Base-by-base conservation (phyloP, 495 filamentous ascomycete species). In the Penicillium steckii region DNA sequence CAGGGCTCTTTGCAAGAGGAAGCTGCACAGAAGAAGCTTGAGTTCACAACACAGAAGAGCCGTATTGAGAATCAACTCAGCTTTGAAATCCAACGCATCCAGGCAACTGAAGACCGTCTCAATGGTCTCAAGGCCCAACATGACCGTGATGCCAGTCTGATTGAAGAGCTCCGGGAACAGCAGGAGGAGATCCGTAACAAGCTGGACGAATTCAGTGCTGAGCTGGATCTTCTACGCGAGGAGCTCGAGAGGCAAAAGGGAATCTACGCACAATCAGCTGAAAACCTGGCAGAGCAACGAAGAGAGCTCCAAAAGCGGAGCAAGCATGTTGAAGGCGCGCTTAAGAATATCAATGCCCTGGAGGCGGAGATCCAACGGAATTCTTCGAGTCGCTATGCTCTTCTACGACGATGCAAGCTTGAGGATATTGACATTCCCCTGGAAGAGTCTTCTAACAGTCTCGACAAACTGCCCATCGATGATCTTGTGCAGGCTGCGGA, bases 1-100 rank as follows among this genome's bases (percentile, higher is more conserved):
- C 94, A 97, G 66, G 94, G 94, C 27, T 89, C 85, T 12, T 65
- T 93, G 43, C 91, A 97, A 60, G 88, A 95, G 67, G 91, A 97
- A 60, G 86, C 85, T 32, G 84, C 86, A 2, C 84, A 91, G 67
- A 94, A 91, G 71, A 89, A 88, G 49, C 82, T 90, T 19, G 86
- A 90, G 52, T 97, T 95, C 59, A 86, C 82, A 22, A 83, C 85
- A 12, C 94, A 97, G 65, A 93, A 85, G 69, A 86, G 85, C 53
- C 82, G 81, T 42, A 79, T 99, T 29, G 79, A 93, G 61, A 91
- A 84, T 62, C 85, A 86, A 56, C 74, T 96, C 37, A 83, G 74
- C 47, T 96, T 91, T 68, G 89, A 95, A 69, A 81, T 77, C 21
- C 82, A 85, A 50, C 80, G 88, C 26, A 76, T 91, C 10, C 76